Evolutionary conservation across 495 filamentous ascomycete genomes (phyloP), one percentile per base, ranked within the genome.

Genomic region (Collariella sp.): DNA sequence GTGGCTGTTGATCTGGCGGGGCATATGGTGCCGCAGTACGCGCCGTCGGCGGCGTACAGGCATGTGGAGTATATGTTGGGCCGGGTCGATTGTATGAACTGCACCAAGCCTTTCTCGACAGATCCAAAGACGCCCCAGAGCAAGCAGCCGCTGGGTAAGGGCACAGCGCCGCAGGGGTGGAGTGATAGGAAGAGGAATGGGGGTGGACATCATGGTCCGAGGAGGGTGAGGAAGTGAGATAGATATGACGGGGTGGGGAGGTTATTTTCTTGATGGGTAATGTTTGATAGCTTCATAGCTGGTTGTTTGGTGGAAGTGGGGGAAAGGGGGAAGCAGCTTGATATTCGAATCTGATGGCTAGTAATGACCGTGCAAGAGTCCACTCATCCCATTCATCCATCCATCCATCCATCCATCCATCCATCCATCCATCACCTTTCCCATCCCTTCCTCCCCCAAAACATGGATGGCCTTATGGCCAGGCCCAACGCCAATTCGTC

Each of bases 21-120:
- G 0, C 85, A 84, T 57, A 84, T 79, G 81, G 70, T 83, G 46
- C 84, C 85, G 0, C 75, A 82, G 59, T 86, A 82, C 57, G 73
- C 77, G 18, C 83, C 85, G 7, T 72, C 72, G 13, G 83, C 79
- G 1, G 75, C 79, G 0, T 90, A 84, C 58, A 69, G 86, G 10
- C 82, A 88, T 43, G 54, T 91, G 19, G 85, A 87, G 68, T 83
- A 80, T 46, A 60, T 87, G 59, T 68, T 87, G 9, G 84, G 84
- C 0, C 68, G 83, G 16, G 82, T 87, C 15, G 55, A 70, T 2
- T 65, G 63, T 40, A 52, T 71, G 45, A 63, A 63, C 24, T 65
- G 60, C 45, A 71, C 60, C 6, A 45, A 36, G 36, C 57, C 65
- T 23, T 72, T 73, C 23, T 70, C 66, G 10, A 62, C 55, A 2